A percentile compares a stretch with the other conserved stretches of the same genome.
Conservation (phyloP, 2,329 filamentous ascomycete species). For the Epichloe sibirici region DNA sequence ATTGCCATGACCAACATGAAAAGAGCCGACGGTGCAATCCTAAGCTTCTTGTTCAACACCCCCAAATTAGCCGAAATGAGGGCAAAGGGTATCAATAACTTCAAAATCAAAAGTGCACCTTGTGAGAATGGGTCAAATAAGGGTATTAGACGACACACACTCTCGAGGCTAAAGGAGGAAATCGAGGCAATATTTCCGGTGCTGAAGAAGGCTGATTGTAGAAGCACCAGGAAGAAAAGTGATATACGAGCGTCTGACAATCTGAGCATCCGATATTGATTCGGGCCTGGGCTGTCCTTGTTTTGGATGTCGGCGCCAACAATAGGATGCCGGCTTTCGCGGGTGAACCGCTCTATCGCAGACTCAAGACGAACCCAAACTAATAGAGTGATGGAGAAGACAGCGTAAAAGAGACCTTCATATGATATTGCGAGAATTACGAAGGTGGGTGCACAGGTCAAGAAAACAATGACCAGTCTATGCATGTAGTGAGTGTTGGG, state of each 20-base stretch:
- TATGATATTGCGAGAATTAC: conserved; percentile 96
- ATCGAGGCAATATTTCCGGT: conserved; percentile 93
- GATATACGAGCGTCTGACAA: conserved; percentile 79
- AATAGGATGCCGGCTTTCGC: not conserved
- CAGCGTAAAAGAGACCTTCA: conserved; percentile 90
- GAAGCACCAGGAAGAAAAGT: conserved; percentile 87
- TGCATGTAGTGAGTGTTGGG: conserved; percentile 85
- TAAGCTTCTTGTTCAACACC: conserved; percentile 72
- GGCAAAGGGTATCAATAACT: conserved; percentile 86
- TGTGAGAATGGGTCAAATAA: conserved; percentile 92
- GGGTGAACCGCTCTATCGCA: not conserved
- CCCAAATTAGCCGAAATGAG: conserved; percentile 90
- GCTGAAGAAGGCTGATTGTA: conserved; percentile 94
- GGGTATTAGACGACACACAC: conserved; percentile 75
- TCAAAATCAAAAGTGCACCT: conserved; percentile 72
- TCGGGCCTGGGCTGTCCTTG: conserved; percentile 1
- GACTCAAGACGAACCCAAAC: conserved; percentile 82
- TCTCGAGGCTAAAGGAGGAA: conserved; percentile 86
- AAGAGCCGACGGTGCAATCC: conserved; percentile 74
- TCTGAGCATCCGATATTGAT: conserved; percentile 50
- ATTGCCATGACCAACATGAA: conserved; percentile 93
- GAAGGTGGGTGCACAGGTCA: conserved; percentile 86
- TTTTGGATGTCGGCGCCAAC: not conserved
- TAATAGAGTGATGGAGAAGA: conserved; percentile 70
- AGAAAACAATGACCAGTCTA: conserved; percentile 75